Conservation (phyloP, 768 basidiomycete species). For the Mycena pura region DNA sequence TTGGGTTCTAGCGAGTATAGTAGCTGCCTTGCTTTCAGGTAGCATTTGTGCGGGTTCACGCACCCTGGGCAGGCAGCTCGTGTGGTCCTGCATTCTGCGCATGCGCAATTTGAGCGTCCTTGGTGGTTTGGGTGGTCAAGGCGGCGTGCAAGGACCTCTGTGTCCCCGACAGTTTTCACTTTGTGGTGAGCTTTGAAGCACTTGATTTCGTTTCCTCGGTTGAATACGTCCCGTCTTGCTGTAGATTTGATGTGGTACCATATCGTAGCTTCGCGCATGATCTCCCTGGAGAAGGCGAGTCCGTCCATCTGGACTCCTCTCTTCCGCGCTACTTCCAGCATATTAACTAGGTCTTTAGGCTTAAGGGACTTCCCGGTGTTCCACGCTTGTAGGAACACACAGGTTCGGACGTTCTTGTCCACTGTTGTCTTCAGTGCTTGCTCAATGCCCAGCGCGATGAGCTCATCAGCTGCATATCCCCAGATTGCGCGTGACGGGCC, state of each 20-base stretch:
- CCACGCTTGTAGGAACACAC: conserved; percentile 5
- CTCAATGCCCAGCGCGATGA: not conserved
- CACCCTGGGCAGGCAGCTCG: not conserved
- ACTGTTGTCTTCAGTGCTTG: not conserved
- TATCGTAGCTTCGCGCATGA: conserved; percentile 2
- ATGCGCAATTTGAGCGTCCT: conserved; percentile 6
- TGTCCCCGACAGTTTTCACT: conserved; percentile 5
- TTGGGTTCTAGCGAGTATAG: conserved; percentile 8
- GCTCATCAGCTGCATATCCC: conserved; percentile 7
- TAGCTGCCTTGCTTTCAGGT: not conserved
- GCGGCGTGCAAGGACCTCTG: not conserved
- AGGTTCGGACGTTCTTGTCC: not conserved
- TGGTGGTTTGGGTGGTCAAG: not conserved
- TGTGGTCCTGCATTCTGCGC: not conserved
- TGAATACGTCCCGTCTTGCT: not conserved
- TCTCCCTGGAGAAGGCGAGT: conserved; percentile 14
- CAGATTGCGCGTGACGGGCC: not conserved
- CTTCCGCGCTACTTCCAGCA: not conserved
- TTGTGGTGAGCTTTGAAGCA: conserved; percentile 10
- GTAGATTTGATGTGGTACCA: conserved; percentile 19
- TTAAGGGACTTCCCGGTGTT: not conserved
- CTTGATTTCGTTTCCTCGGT: not conserved
- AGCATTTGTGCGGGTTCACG: conserved; percentile 16
- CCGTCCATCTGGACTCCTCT: conserved; percentile 10
- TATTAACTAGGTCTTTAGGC: conserved; percentile 4